phyloP scores from a whole-genome alignment of 2,329 filamentous ascomycete species.

The Chrysoporthe deuterocubensis region DNA sequence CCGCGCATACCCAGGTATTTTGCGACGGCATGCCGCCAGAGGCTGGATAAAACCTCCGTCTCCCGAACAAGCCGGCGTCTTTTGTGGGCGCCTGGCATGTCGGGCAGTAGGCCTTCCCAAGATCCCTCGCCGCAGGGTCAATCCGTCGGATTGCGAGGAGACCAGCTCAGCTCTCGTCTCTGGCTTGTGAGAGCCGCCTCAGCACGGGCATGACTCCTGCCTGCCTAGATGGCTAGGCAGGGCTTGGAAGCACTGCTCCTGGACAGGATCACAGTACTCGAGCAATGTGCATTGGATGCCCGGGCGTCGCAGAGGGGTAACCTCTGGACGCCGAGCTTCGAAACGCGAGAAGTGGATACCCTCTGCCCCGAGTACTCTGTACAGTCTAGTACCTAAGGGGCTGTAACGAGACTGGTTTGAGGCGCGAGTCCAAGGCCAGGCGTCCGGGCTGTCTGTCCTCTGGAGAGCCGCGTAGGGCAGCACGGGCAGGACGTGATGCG shows the following conservation, averaged over 20 bases:
- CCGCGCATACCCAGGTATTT: background rate
- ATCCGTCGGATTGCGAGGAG: background rate
- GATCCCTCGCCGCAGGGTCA: background rate
- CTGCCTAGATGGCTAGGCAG: too few species aligned
- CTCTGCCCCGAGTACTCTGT: background rate
- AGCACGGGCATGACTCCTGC: background rate
- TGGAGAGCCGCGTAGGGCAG: too few species aligned
- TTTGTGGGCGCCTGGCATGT: background rate
- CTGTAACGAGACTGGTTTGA: conserved; percentile 22
- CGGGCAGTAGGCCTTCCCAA: background rate
- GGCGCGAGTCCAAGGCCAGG: background rate
- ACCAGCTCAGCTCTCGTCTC: background rate
- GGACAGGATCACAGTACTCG: background rate
- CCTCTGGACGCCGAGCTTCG: conserved; percentile 24
- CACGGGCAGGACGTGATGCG: background rate
- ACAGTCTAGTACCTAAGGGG: conserved; percentile 16
- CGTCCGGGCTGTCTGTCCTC: background rate
- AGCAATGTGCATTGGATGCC: background rate
- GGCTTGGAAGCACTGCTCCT: background rate
- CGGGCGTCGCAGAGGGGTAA: conserved; percentile 3
- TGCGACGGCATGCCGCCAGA: background rate
- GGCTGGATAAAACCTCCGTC: background rate
- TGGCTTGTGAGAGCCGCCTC: background rate
- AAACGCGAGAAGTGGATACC: conserved; percentile 30
- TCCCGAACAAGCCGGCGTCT: background rate